Evolutionary conservation across 305 asterid species (phyloP), one percentile per base, ranked within the genome.

Genomic region (Coffea humblotiana): DNA sequence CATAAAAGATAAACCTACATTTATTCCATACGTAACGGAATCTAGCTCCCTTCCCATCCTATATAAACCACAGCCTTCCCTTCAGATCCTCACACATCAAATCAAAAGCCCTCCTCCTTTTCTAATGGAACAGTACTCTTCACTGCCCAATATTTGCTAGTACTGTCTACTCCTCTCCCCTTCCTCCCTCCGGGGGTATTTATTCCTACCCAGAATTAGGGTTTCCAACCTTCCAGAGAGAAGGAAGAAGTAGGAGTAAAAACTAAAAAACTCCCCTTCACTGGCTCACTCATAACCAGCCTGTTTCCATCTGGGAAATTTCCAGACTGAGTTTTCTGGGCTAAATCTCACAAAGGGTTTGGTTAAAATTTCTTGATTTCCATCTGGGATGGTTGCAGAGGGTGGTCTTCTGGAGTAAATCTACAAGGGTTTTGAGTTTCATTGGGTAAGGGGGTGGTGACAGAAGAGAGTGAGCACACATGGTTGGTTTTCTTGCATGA

Each of bases 381-480:
- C 37, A 23, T 71, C 60, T 49, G 23, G 32, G 14, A 66, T 27
- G 0, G 45, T 75, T 16, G 18, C 70, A 35, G 12, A 40, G 6
- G 16, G 3, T 37, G 23, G 16, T 23, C 10, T 48, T 19, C 51
- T 0, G 49, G n/a, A 11, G 65, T 12, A 37, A 48, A 32, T n/a
- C 64, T 58, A 2, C 4, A 72, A 72, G 19, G 63, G 27, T 21
- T 21, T 19, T 70, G 43, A 35, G 2, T 8, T 2, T 61, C 5
- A n/a, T 83, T 64, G 86, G 87, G 86, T 85, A 85, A 89, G 83
- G 92, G 83, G 92, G 90, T 83, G 92, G 94, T 91, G 95, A 92
- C 95, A 92, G 97, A 92, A 92, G 97, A 92, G 94, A 91, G 97
- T 92, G 97, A 92, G 97, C 97, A 92, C 97, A 81, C 75, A 90